Evolutionary conservation across 495 filamentous ascomycete species (phyloP).

Genomic region (Xeromyces bisporus): DNA sequence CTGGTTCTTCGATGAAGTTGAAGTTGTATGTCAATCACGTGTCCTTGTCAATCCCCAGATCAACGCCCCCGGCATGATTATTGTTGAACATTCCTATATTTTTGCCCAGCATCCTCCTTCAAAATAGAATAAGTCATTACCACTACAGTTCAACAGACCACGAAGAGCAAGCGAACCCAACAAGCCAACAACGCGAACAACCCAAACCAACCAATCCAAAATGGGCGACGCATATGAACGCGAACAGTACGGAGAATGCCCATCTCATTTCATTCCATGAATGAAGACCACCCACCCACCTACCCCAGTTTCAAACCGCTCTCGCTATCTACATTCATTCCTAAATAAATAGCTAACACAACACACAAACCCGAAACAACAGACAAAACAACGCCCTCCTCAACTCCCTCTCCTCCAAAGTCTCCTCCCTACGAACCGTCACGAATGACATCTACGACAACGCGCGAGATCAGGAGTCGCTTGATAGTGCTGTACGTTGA

Average conservation of each 20-base stretch:
- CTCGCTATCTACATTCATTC: no score
- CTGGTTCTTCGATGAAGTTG: no score
- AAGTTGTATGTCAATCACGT: no score
- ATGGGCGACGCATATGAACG: slow-evolving; percentile 97
- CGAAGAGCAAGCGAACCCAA: background rate
- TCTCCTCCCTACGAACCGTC: slow-evolving; percentile 80
- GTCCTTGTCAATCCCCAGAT: background rate
- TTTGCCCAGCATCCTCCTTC: background rate
- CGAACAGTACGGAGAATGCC: slow-evolving; percentile 60
- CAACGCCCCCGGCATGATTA: background rate
- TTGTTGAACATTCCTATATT: no score
- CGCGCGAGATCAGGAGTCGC: slow-evolving; percentile 67
- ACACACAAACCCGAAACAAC: slow-evolving; percentile 4
- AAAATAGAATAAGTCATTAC: background rate
- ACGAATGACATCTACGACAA: slow-evolving; percentile 98
- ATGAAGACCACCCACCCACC: no score
- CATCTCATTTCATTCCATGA: slow-evolving; percentile 3
- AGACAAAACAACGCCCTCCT: slow-evolving; percentile 94
- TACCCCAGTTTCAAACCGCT: no score
- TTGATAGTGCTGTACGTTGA: slow-evolving; percentile 62
- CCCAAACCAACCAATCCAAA: slow-evolving; percentile 7
- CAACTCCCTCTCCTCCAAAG: slow-evolving; percentile 75
- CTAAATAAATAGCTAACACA: no score
- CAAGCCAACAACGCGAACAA: background rate
- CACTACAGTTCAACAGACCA: background rate